These are phyloP conservation scores for Termitomyces sp. DNA, from an alignment of 768 basidiomycete species.

Conservation along the genomic window DNA sequence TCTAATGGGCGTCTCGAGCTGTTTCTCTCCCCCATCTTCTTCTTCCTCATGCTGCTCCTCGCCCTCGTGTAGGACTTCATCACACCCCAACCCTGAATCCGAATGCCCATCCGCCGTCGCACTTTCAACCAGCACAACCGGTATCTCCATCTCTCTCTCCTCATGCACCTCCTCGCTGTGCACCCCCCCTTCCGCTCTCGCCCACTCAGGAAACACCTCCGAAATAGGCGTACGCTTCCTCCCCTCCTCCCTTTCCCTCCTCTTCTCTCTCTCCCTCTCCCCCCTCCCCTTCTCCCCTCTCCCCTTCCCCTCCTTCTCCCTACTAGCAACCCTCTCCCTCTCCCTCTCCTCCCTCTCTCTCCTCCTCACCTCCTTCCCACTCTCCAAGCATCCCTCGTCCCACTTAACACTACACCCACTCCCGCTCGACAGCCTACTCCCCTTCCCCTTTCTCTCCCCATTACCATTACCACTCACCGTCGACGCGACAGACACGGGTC, in stretches of 20 bases:
- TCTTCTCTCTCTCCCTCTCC: slow-evolving; percentile 20
- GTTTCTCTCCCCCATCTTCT: slow-evolving; percentile 16
- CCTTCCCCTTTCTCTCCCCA: background rate
- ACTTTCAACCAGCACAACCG: slow-evolving; percentile 45
- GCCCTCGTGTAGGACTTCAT: slow-evolving; percentile 15
- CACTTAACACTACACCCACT: slow-evolving; percentile 43
- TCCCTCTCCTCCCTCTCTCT: slow-evolving; percentile 21
- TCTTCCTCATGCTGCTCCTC: slow-evolving; percentile 11
- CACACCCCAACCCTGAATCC: slow-evolving; percentile 19
- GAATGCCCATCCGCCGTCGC: slow-evolving; percentile 54
- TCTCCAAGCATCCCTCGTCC: slow-evolving; percentile 47
- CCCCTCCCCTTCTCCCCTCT: slow-evolving; percentile 20
- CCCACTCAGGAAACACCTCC: slow-evolving; percentile 56
- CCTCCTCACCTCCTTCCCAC: slow-evolving; percentile 38
- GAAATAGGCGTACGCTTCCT: slow-evolving; percentile 51
- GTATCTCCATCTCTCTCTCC: background rate
- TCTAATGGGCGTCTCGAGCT: slow-evolving; percentile 39
- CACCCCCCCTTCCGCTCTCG: background rate
- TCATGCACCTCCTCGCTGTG: background rate
- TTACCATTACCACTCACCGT: background rate
- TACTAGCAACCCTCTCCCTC: slow-evolving; percentile 8
- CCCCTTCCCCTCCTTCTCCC: slow-evolving; percentile 16
- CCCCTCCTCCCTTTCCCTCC: slow-evolving; percentile 48
- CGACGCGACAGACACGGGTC: slow-evolving; percentile 23
- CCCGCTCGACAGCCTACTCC: slow-evolving; percentile 26